These are phyloP conservation scores for Xylaria castorea DNA, from an alignment of 495 filamentous ascomycete genomes.

Conservation along the genomic window DNA sequence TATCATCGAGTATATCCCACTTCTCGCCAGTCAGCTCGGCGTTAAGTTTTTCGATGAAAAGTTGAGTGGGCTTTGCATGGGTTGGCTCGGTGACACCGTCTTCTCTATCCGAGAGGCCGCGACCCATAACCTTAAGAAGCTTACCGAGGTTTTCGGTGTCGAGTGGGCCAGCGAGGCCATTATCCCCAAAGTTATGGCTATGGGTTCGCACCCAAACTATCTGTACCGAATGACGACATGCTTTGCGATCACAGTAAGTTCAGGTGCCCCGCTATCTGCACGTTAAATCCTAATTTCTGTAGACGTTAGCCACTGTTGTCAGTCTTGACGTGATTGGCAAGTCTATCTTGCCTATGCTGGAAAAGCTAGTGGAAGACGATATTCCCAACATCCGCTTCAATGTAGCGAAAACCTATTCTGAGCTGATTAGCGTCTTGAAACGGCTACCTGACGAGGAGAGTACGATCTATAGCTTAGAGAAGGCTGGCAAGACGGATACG, in stretches of 20 bases:
- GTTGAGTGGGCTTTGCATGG: constrained; percentile 93
- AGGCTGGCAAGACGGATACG: constrained; percentile 66
- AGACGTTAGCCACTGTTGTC: constrained; percentile 95
- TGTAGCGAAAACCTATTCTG: constrained; percentile 94
- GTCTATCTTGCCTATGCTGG: constrained; percentile 94
- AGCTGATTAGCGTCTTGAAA: constrained; percentile 86
- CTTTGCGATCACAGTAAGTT: constrained; percentile 92
- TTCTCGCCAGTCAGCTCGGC: constrained; percentile 93
- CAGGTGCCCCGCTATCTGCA: background rate
- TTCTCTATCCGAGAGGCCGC: constrained; percentile 98
- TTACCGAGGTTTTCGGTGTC: constrained; percentile 97
- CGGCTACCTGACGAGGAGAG: constrained; percentile 87
- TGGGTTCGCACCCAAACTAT: constrained; percentile 98
- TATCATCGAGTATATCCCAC: constrained; percentile 98
- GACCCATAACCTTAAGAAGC: constrained; percentile 95
- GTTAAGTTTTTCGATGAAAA: constrained; percentile 99
- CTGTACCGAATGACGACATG: constrained; percentile 99
- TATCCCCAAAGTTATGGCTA: constrained; percentile 96
- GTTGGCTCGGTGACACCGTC: constrained; percentile 98
- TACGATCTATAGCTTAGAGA: constrained; percentile 83
- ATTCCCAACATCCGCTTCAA: constrained; percentile 99
- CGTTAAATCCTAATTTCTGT: constrained; percentile 40
- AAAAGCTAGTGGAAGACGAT: constrained; percentile 87
- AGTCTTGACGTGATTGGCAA: constrained; percentile 89
- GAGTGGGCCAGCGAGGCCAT: constrained; percentile 98